A percentile compares a stretch with the other conserved stretches of the same genome.
Conservation (phyloP, 2,329 filamentous ascomycete genomes). For the Trichoderma harzianum region DNA sequence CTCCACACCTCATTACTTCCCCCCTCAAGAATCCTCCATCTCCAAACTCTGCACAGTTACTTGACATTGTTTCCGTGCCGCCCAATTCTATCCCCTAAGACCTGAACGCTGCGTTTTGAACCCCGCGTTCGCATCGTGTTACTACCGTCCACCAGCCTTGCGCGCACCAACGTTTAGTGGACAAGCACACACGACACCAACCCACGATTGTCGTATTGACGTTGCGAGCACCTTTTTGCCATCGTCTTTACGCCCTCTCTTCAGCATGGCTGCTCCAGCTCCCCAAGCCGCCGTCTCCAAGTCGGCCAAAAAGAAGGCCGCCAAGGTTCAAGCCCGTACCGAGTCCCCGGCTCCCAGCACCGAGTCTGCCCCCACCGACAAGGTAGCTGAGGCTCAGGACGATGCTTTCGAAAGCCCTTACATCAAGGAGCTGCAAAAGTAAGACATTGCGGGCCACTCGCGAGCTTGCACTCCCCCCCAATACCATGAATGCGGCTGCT, state of each 20-base stretch:
- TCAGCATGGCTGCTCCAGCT: constrained; percentile 59
- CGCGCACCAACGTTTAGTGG: constrained; percentile 3
- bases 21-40: not conserved
- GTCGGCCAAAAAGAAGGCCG: constrained; percentile 64
- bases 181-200: constrained; percentile 14
- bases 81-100: not conserved
- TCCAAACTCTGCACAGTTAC: not conserved
- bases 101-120: not conserved
- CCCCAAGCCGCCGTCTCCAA: constrained; percentile 58
- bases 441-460: constrained; percentile 32
- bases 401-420: constrained; percentile 69
- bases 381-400: constrained; percentile 55
- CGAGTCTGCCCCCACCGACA: constrained; percentile 46
- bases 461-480: not conserved
- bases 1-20: constrained; percentile 3
- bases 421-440: constrained; percentile 90
- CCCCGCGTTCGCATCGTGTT: constrained; percentile 5
- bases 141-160: not conserved
- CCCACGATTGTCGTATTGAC: constrained; percentile 6
- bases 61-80: not conserved
- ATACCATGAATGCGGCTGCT: constrained; percentile 18
- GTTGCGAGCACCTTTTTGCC: not conserved
- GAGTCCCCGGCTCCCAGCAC: constrained; percentile 53
- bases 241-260: constrained; percentile 8
- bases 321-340: constrained; percentile 50